Base-by-base conservation (phyloP, 352 stramenopile species). In the Globisporangium spinosum region DNA sequence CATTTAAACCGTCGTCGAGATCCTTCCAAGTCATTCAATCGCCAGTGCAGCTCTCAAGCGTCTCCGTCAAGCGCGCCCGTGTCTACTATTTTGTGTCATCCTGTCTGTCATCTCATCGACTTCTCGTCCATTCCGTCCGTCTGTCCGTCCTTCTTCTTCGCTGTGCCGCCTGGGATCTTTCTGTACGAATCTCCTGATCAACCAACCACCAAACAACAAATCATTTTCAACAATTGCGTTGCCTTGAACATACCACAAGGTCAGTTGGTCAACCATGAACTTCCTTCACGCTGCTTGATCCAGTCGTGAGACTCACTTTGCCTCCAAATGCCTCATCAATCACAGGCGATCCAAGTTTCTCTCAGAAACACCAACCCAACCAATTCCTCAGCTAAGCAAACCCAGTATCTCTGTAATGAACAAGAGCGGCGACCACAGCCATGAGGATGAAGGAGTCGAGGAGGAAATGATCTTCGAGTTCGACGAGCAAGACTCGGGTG, bases 381-480 rank as follows among this genome's bases (percentile, higher is more conserved):
- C 38, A 47, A 47, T 15, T 47, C 17, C 8, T 5, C 27, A 43
- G 23, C 13, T n/a, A 43, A 32, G 17, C 15, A 55, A 35, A 22
- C 49, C n/a, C 22, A 10, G 9, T 27, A 10, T 13, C 49, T 63
- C 35, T 34, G 29, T 61, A 34, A 79, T 79, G 74, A 79, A 66
- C 64, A 23, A 68, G 67, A 74, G 58, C 34, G n/a, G 53, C 29
- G 65, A 64, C 47, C 61, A 71, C 58, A 67, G 53, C 47, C 65
- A 62, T 57, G 70, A 51, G 34, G 76, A 78, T 22, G 64, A 75
- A 8, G 62, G 69, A 23, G 78, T 87, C n/a, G 77, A 90, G 22
- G 77, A 90, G 29, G 82, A 92, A 47, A 77, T 92, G 71, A 88
- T 90, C 80, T 92, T 92, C 68, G 57, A 79, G 47, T 90, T 92